These are phyloP conservation scores for Helicocarpus griseus DNA, from an alignment of 2,329 filamentous ascomycete genomes.

Conservation along the genomic window DNA sequence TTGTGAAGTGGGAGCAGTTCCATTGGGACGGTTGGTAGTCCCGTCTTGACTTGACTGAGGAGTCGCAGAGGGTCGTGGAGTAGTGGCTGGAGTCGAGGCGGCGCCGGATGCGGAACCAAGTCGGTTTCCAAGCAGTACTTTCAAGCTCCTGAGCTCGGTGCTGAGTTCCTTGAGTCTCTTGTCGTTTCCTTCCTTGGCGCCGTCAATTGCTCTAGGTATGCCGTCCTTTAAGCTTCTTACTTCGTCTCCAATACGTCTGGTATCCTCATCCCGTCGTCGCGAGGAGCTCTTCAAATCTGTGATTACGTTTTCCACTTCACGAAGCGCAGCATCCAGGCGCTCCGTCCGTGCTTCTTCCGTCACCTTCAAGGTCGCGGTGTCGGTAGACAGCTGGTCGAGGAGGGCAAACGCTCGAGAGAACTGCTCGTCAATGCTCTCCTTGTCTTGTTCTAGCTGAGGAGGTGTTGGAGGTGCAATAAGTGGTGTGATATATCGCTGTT, in stretches of 20 bases:
- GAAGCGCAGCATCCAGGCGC: slow-evolving; percentile 68
- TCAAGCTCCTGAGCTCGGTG: slow-evolving; percentile 80
- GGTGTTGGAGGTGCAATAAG: slow-evolving; percentile 88
- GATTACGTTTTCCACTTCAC: slow-evolving; percentile 77
- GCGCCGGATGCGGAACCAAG: slow-evolving; percentile 34
- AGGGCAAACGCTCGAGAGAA: slow-evolving; percentile 88
- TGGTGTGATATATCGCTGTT: slow-evolving; percentile 77
- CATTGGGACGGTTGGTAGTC: slow-evolving; percentile 18
- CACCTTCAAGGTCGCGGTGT: slow-evolving; percentile 78
- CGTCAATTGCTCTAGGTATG: slow-evolving; percentile 80
- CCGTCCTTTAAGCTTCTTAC: slow-evolving; percentile 71
- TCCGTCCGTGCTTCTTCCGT: slow-evolving; percentile 78
- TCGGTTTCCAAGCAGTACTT: slow-evolving; percentile 66
- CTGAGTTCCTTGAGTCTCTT: slow-evolving; percentile 73
- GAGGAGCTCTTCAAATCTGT: slow-evolving; percentile 71
- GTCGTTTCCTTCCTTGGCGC: slow-evolving; percentile 77
- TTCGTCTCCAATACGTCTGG: slow-evolving; percentile 75
- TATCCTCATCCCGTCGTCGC: slow-evolving; percentile 75
- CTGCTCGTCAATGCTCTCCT: slow-evolving; percentile 81
- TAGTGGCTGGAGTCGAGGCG: slow-evolving; percentile 21
- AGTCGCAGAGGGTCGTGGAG: slow-evolving; percentile 19
- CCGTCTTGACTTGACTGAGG: slow-evolving; percentile 17
- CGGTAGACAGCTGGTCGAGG: slow-evolving; percentile 82
- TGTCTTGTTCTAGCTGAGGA: slow-evolving; percentile 88
- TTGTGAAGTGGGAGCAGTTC: slow-evolving; percentile 19